Evolutionary conservation across 192 early-diverging fungal species (phyloP), one percentile per base, ranked within the genome.

Genomic region (Rhizophagus prolifer): DNA sequence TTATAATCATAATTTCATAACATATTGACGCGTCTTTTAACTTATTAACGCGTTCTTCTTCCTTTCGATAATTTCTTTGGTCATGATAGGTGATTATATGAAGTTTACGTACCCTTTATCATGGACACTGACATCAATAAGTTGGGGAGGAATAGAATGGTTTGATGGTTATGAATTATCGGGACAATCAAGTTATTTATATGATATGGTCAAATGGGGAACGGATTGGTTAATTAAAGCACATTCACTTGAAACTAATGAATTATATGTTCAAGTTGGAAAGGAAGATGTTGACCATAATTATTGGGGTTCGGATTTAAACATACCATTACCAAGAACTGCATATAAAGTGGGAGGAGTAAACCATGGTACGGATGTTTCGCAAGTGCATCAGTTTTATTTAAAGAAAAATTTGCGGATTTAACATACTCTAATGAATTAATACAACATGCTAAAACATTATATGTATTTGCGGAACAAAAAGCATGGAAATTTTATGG

Each of bases 141-240:
- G 82, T 30, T 89, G 88, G 87, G 89, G 89, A 30, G 88, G 70
- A 26, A 30, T 90, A 47, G 84, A 86, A 70, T 90, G 81, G 77
- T 87, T 78, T 78, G 80, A 90, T 7, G 88, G 87, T 34, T 90
- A 86, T 60, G 61, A 76, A 34, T 80, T 83, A 47, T 82, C 89
- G 13, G 80, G 83, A 12, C 82, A 89, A 73, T 4, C 41, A 71
- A 13, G n/a, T n/a, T 85, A 89, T 67, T 63, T 90, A 1, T 47
- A 78, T 61, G 82, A 81, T 68, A 88, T 83, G 84, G 36, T 90
- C 2, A 85, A 85, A 61, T 89, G 86, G 86, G 86, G 88, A 50
- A 90, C 83, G 54, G 88, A 90, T 65, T 90, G 88, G 87, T 61
- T 90, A 58, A 86, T 88, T 50, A 84, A 86, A 65, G 87, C 88